These are phyloP conservation scores for Exophiala oligosperma DNA, from an alignment of 2,329 filamentous ascomycete genomes.

Conservation along the genomic window DNA sequence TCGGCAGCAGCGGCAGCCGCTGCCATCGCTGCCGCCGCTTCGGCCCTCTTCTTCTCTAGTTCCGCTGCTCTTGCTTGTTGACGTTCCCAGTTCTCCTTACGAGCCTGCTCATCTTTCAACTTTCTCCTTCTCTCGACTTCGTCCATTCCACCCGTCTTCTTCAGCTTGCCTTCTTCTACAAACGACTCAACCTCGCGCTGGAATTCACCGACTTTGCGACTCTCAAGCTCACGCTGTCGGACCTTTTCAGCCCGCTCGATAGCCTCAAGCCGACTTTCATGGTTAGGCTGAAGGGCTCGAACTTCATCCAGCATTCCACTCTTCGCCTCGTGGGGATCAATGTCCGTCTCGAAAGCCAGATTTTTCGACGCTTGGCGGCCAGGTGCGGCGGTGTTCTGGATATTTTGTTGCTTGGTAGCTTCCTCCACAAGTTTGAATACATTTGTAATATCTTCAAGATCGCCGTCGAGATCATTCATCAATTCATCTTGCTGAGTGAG, in stretches of 20 bases:
- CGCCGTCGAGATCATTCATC: conserved; percentile 86
- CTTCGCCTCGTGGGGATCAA: conserved; percentile 78
- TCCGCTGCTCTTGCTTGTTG: conserved; percentile 54
- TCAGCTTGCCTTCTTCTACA: conserved; percentile 85
- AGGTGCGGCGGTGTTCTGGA: conserved; percentile 57
- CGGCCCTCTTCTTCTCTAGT: conserved; percentile 40
- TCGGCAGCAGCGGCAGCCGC: conserved; percentile 15
- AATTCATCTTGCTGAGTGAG: conserved; percentile 96
- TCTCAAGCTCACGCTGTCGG: conserved; percentile 83
- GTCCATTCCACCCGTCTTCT: conserved; percentile 94
- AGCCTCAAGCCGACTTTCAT: conserved; percentile 87
- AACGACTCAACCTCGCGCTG: conserved; percentile 83
- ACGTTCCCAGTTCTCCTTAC: conserved; percentile 68
- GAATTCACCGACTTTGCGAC: conserved; percentile 71
- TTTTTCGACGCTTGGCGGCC: conserved; percentile 44
- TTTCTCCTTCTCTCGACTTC: conserved; percentile 84
- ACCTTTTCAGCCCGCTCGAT: conserved; percentile 96
- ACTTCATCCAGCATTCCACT: conserved; percentile 92
- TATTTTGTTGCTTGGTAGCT: conserved; percentile 91
- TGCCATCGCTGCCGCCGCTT: conserved; percentile 17
- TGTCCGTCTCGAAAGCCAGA: conserved; percentile 50
- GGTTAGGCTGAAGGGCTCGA: conserved; percentile 87
- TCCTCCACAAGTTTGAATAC: conserved; percentile 96
- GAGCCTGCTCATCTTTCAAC: conserved; percentile 81
- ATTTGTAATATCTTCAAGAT: conserved; percentile 89